Evolutionary conservation across 257 asterid genomes (phyloP), one percentile per base, ranked within the genome.

Genomic region (Prunella vulgaris): DNA sequence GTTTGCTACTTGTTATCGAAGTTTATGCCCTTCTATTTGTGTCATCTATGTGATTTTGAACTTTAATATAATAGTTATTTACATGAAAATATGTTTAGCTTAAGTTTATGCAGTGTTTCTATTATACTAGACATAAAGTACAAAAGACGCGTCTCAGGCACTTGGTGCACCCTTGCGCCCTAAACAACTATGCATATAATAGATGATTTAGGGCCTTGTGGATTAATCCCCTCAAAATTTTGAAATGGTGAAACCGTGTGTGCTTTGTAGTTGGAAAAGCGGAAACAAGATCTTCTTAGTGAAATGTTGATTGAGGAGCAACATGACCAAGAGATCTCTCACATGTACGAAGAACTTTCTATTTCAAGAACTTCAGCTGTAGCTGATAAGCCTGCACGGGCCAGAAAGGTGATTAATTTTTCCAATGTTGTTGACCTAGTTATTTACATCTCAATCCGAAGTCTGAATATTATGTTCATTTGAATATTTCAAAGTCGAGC

Each of bases 291-390:
- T 78, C 81, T 84, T 73, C 85, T 83, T 14, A 70, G 82, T 69
- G 89, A 83, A 75, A 87, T 85, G 81, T 68, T 78, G 78, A 77
- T 81, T 58, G 95, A 87, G 74, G 95, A 88, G 75, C 87, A 87
- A 78, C 82, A 75, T 65, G 96, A 81, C 27, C 79, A 60, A 70
- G 96, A 82, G 70, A 80, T 79, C 60, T 76, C 86, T 33, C 79
- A 74, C 62, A 74, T 80, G 69, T 82, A 81, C 44, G 73, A 73
- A 77, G 82, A 88, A 28, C 81, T 69, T 65, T 84, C 87, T 46
- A 74, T 68, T 84, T 72, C 90, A 49, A 81, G 77, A 76, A 69
- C 49, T 69, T 83, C 89, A 22, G 79, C 77, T 73, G 77, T 42
- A 52, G 80, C 32, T 14, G 82, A 74, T 73, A 88, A 78, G 83